Conservation (phyloP, 768 basidiomycete species). For the Cubamyces lactineus region DNA sequence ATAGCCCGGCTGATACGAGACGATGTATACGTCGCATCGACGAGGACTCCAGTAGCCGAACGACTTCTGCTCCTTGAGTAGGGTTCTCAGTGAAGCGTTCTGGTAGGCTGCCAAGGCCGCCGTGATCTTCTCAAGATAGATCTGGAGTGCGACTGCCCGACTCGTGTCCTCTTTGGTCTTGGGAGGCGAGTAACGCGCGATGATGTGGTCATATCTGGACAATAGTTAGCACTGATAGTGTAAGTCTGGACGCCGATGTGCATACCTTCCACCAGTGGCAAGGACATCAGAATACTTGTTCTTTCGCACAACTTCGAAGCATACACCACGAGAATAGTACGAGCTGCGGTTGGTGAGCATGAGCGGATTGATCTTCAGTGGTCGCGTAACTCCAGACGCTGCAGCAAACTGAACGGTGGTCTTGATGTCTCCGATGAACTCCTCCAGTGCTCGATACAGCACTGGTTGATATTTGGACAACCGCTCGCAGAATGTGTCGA, state of each 20-base stretch:
- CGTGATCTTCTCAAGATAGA: constrained; percentile 79
- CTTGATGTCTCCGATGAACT: constrained; percentile 63
- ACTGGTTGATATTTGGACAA: constrained; percentile 65
- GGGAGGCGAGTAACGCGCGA: constrained; percentile 58
- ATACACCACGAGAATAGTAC: constrained; percentile 73
- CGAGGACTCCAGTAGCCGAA: constrained; percentile 92
- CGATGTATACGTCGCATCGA: constrained; percentile 84
- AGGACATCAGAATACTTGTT: constrained; percentile 71
- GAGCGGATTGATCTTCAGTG: constrained; percentile 70
- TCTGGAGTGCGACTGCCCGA: constrained; percentile 75
- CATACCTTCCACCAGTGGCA: constrained; percentile 79
- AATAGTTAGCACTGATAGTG: neutral
- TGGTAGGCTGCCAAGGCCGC: constrained; percentile 71
- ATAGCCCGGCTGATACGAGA: constrained; percentile 76
- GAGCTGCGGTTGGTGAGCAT: constrained; percentile 69
- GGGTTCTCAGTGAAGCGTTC: constrained; percentile 60
- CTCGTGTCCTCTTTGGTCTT: constrained; percentile 56
- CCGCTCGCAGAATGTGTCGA: constrained; percentile 56
- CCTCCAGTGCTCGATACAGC: constrained; percentile 50
- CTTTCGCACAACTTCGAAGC: constrained; percentile 73
- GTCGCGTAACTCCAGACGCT: constrained; percentile 63
- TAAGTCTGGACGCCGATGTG: neutral
- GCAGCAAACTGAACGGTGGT: constrained; percentile 60
- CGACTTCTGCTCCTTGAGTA: constrained; percentile 78
- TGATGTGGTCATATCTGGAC: constrained; percentile 72